Evolutionary conservation across 257 asterid species (phyloP).

Genomic region (Cinchona pubescens): DNA sequence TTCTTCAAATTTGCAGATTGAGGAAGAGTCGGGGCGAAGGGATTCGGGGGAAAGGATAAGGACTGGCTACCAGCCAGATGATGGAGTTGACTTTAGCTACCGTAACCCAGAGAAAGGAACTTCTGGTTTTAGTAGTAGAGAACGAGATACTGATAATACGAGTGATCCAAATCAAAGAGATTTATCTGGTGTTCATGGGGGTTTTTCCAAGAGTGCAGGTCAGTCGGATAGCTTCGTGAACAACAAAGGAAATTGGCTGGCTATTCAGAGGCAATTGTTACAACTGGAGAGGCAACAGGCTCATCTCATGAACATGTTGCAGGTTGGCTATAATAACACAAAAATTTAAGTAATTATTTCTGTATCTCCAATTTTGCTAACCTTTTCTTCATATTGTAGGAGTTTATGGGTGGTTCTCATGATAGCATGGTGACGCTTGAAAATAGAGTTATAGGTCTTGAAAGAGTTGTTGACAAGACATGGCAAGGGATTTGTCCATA

Average conservation of each 20-base stretch:
- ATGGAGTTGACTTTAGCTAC: constrained; percentile 29
- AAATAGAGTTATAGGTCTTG: constrained; percentile 90
- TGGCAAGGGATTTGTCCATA: constrained; percentile 91
- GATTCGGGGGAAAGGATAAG: constrained; percentile 46
- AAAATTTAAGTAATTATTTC: constrained; percentile 6
- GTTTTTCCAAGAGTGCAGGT: constrained; percentile 48
- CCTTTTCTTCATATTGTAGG: constrained; percentile 44
- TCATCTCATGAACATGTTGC: constrained; percentile 91
- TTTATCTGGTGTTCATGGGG: constrained; percentile 39
- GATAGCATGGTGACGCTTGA: constrained; percentile 94
- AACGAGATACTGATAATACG: constrained; percentile 37
- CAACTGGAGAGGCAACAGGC: constrained; percentile 91
- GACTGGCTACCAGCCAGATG: constrained; percentile 41
- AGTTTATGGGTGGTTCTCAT: constrained; percentile 98
- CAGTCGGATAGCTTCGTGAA: constrained; percentile 66
- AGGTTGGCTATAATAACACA: constrained; percentile 45
- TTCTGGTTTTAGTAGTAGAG: constrained; percentile 29
- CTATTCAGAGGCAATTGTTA: constrained; percentile 81
- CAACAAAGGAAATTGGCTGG: constrained; percentile 80
- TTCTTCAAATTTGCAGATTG: constrained; percentile 50
- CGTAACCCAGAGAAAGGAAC: constrained; percentile 44
- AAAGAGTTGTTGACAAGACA: constrained; percentile 95
- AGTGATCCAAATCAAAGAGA: constrained; percentile 58
- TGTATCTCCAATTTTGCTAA: constrained; percentile 23
- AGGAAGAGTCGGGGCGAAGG: constrained; percentile 49